Conservation (phyloP, 768 basidiomycete genomes). For the Podaxis carcinomalis region DNA sequence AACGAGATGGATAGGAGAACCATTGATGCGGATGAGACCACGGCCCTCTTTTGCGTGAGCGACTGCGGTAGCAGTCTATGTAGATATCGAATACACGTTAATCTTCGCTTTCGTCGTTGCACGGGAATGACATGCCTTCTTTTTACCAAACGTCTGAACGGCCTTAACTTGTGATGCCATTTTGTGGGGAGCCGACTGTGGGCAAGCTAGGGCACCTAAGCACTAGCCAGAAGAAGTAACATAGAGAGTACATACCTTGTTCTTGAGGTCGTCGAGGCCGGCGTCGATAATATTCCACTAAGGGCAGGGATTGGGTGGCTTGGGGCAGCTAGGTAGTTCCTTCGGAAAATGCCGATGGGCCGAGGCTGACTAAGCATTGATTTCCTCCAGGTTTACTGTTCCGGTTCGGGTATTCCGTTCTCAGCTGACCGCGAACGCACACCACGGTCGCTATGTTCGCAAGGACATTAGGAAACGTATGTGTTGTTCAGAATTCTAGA, state of each 20-base stretch:
- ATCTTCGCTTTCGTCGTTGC: not conserved
- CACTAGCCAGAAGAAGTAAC: not conserved
- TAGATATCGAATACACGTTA: slow-evolving; percentile 4
- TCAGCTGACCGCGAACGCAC: slow-evolving; percentile 13
- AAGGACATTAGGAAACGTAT: slow-evolving; percentile 12
- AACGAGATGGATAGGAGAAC: slow-evolving; percentile 92
- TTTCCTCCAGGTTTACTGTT: slow-evolving; percentile 18
- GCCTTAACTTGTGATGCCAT: slow-evolving; percentile 80
- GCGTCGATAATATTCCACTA: slow-evolving; percentile 29
- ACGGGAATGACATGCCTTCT: slow-evolving; percentile 66
- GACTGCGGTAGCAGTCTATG: slow-evolving; percentile 94
- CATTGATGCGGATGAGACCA: slow-evolving; percentile 95
- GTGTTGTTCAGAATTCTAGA: not conserved
- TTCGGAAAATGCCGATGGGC: slow-evolving; percentile 24
- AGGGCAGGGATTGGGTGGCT: slow-evolving; percentile 31
- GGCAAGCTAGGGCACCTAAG: slow-evolving; percentile 21
- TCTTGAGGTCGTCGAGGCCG: slow-evolving; percentile 42
- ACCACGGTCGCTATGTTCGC: slow-evolving; percentile 12
- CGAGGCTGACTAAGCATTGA: slow-evolving; percentile 29
- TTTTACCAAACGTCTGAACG: slow-evolving; percentile 99
- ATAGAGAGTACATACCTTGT: slow-evolving; percentile 29
- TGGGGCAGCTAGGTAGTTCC: slow-evolving; percentile 36
- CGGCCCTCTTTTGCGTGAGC: slow-evolving; percentile 96
- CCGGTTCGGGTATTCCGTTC: slow-evolving; percentile 15
- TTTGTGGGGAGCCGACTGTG: slow-evolving; percentile 31